Evolutionary conservation across 1,284 basidiomycete species (phyloP).

Genomic region (Malassezia brasiliensis): DNA sequence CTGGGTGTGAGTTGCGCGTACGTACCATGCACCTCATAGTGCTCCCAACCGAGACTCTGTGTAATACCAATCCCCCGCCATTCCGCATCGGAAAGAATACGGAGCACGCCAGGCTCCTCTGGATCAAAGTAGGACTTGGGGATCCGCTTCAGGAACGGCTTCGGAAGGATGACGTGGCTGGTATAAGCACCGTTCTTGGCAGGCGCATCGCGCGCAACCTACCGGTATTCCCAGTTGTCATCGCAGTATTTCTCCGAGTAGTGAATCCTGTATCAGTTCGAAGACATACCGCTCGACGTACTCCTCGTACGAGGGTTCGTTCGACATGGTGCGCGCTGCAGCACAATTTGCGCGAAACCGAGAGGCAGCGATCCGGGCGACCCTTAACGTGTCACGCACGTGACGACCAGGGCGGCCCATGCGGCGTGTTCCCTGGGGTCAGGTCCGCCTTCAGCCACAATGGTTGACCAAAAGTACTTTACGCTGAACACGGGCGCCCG

Average conservation of each 20-base stretch:
- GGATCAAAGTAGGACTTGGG: slow-evolving; percentile 53
- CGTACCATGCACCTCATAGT: slow-evolving; percentile 90
- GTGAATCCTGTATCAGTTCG: slow-evolving; percentile 26
- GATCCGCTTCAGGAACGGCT: slow-evolving; percentile 44
- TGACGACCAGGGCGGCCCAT: neutral
- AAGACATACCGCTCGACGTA: slow-evolving; percentile 35
- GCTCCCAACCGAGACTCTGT: slow-evolving; percentile 91
- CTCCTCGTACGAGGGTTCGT: slow-evolving; percentile 41
- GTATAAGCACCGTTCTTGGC: slow-evolving; percentile 19
- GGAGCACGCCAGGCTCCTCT: slow-evolving; percentile 67
- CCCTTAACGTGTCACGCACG: neutral
- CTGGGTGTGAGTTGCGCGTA: slow-evolving; percentile 17
- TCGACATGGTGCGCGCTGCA: slow-evolving; percentile 7
- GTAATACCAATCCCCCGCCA: slow-evolving; percentile 94
- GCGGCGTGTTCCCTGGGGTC: neutral
- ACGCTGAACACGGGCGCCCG: slow-evolving; percentile 27
- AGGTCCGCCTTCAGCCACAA: neutral
- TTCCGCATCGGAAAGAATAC: slow-evolving; percentile 73
- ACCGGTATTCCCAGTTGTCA: slow-evolving; percentile 58
- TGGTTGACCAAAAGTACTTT: neutral
- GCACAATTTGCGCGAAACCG: too few relatives aligned
- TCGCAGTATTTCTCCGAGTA: slow-evolving; percentile 52
- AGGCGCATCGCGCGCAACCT: slow-evolving; percentile 2
- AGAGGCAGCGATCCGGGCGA: too few relatives aligned
- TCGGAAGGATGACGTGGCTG: slow-evolving; percentile 47